A percentile compares a stretch with the other conserved stretches of the same genome.
phyloP scores from a whole-genome alignment of 441 rosid genomes.

The Mallotus repandus region DNA sequence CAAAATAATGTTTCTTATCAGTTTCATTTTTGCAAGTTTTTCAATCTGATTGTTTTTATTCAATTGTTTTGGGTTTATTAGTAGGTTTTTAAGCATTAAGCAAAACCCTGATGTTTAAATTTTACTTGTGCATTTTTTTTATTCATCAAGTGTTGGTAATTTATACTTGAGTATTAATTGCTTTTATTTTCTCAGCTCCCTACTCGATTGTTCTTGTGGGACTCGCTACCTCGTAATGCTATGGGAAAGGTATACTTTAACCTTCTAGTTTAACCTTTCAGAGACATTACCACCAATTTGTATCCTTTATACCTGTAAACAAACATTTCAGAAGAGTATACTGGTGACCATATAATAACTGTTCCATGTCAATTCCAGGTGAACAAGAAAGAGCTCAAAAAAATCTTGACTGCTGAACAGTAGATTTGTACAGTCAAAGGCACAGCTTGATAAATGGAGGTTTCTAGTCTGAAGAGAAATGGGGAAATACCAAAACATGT shows the following conservation, averaged over 20 bases:
- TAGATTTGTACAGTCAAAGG: conserved; percentile 17
- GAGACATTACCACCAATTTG: too few relatives aligned
- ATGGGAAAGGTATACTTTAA: conserved; percentile 81
- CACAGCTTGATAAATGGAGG: background rate
- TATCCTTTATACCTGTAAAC: too few relatives aligned
- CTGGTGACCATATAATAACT: too few relatives aligned
- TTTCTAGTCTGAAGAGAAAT: background rate
- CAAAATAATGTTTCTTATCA: background rate
- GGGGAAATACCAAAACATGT: background rate
- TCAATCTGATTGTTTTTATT: background rate
- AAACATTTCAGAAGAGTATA: too few relatives aligned
- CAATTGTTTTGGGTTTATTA: background rate
- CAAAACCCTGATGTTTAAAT: background rate
- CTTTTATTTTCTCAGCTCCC: conserved; percentile 58
- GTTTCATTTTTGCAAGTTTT: background rate
- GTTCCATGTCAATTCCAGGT: conserved; percentile 46
- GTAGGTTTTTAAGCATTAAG: background rate
- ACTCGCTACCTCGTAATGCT: conserved; percentile 88
- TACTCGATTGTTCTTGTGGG: conserved; percentile 78
- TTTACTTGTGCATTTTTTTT: background rate
- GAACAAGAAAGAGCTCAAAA: conserved; percentile 89
- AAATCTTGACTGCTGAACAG: conserved; percentile 42
- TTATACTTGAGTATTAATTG: background rate
- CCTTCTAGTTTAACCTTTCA: background rate
- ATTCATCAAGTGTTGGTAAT: background rate